A percentile compares a stretch with the other conserved stretches of the same genome.
Conservation (phyloP, 768 basidiomycete species). For the Trichaptum fuscoviolaceum region DNA sequence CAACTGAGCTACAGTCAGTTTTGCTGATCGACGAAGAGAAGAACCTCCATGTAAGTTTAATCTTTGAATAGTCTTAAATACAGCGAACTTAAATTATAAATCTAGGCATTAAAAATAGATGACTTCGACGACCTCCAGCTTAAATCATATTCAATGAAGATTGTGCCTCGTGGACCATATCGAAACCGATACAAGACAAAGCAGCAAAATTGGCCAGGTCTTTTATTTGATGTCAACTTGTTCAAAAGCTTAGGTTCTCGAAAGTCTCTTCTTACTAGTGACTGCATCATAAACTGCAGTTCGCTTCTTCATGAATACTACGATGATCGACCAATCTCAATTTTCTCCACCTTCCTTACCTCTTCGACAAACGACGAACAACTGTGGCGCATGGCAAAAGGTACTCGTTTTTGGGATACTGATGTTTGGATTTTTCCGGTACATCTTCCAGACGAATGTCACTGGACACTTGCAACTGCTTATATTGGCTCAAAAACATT, state of each 20-base stretch:
- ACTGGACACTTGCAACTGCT: slow-evolving; percentile 30
- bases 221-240: slow-evolving; percentile 9
- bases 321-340: neutral
- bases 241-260: slow-evolving; percentile 10
- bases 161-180: too few species aligned
- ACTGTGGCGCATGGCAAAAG: slow-evolving; percentile 18
- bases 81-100: too few species aligned
- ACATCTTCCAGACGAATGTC: slow-evolving; percentile 20
- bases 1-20: too few species aligned
- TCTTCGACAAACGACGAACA: neutral
- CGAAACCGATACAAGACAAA: too few species aligned
- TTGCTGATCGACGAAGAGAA: too few species aligned
- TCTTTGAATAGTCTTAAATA: too few species aligned
- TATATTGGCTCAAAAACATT: slow-evolving; percentile 13
- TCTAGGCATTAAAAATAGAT: too few species aligned
- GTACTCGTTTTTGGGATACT: slow-evolving; percentile 25
- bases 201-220: neutral
- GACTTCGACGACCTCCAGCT: too few species aligned
- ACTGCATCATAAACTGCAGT: slow-evolving; percentile 14
- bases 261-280: slow-evolving; percentile 11
- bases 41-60: too few species aligned
- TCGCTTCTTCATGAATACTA: slow-evolving; percentile 10
- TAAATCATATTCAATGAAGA: too few species aligned
- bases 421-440: slow-evolving; percentile 34
- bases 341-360: slow-evolving; percentile 13